phyloP scores from a whole-genome alignment of 257 asterid genomes.

The Solanum rostratum region DNA sequence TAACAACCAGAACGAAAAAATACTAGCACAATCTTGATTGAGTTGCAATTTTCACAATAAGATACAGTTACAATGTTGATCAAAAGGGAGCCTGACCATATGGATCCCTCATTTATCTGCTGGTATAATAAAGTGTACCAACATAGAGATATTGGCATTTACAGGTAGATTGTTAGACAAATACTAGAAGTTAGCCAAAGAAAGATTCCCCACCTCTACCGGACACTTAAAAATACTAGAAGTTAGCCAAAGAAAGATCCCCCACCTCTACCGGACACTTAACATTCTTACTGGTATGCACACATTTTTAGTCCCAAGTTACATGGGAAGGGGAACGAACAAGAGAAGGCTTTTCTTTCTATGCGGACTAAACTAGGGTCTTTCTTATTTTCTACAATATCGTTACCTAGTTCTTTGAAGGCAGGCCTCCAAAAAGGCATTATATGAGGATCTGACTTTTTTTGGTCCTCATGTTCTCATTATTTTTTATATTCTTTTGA shows the following conservation, averaged over 20 bases:
- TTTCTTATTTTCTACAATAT: neutral
- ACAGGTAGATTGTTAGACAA: neutral
- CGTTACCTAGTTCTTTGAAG: neutral
- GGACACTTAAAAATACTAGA: neutral
- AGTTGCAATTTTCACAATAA: neutral
- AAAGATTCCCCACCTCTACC: no score
- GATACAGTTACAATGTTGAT: neutral
- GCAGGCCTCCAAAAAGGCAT: neutral
- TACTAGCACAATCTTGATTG: neutral
- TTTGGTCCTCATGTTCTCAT: neutral
- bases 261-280: neutral
- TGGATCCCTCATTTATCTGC: neutral
- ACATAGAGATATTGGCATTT: neutral
- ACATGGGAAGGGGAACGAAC: neutral
- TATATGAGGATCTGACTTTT: neutral
- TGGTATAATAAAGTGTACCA: neutral
- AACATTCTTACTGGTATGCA: neutral
- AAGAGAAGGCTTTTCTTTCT: neutral
- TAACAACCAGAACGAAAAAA: neutral
- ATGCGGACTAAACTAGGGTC: neutral
- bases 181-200: neutral
- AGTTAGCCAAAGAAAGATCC: neutral
- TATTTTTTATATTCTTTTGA: neutral
- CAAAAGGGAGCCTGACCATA: neutral
- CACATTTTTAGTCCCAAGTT: neutral